Base-by-base conservation (phyloP, 73 alveolate species). In the Urostyla sp. region DNA sequence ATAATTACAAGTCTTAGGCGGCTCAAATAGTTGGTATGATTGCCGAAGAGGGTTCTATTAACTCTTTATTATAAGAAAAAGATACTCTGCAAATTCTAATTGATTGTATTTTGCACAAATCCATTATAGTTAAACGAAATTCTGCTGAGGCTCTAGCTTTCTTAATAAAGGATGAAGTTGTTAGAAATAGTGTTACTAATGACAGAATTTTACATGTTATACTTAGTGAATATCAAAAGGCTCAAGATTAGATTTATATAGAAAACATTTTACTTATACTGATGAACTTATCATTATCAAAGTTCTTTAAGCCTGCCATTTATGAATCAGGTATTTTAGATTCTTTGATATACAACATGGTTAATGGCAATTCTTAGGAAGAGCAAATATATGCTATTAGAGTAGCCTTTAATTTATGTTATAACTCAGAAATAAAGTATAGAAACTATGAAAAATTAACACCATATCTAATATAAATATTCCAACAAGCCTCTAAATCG, bases 61-160 rank as follows among this genome's bases (percentile, higher is more conserved):
- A 53, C 32, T 45, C 54, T 27, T 20, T 52, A 21, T 31, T 83
- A 0, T 52, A 36, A 73, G 78, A 57, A 8, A 51, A 56, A 20
- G 91, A 73, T 60, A 23, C 77, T 6, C 26, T 52, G 21, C 7
- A 16, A 1, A 72, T 83, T 18, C 76, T 83, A 2, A 51, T 56
- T 10, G 86, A 83, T 37, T 37, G 55, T 7, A 34, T 75, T 15
- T 54, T 59, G 2, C 79, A 56, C 43, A 43, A 40, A 21, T 20
- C 63, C 16, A 73, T 67, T 3, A 59, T 66, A 0, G 83, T 83
- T 2, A 83, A 83, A 48, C 57, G 78, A n/a, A 38, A 73, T 24
- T 74, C 91, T 51, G 75, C 80, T 0, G 91, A 83, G 56, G 84
- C 91, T 24, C 55, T 83, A 27, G 76, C 87, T 36, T 50, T 46